A percentile compares a stretch with the other conserved stretches of the same genome.
phyloP scores from a whole-genome alignment of 2,329 filamentous ascomycete species.

The Leptographium flavum region DNA sequence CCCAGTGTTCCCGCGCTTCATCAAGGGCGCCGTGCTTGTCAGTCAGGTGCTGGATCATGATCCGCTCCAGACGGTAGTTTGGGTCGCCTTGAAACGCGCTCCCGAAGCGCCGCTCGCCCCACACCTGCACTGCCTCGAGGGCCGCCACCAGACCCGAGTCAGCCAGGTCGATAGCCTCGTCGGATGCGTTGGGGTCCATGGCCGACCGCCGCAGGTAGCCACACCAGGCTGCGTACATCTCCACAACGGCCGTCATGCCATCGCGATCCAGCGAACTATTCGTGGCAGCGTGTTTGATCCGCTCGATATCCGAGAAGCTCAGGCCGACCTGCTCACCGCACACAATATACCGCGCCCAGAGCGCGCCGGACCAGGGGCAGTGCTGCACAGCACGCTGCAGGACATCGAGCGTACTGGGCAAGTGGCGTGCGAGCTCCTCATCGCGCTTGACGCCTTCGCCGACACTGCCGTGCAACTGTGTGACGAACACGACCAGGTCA shows the following conservation, averaged over 20 bases:
- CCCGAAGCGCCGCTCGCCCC: conserved; percentile 61
- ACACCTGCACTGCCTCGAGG: conserved; percentile 71
- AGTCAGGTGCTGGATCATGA: conserved; percentile 81
- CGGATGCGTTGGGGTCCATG: conserved; percentile 56
- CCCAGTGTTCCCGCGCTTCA: conserved; percentile 66
- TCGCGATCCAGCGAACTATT: conserved; percentile 73
- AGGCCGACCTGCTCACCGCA: conserved; percentile 66
- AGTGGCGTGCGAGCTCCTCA: conserved; percentile 22
- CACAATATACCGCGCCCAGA: conserved; percentile 85
- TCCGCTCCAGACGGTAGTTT: conserved; percentile 75
- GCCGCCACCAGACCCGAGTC: conserved; percentile 80
- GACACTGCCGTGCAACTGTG: conserved; percentile 26
- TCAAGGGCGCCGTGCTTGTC: conserved; percentile 68
- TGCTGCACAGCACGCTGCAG: conserved; percentile 74
- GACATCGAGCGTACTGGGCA: conserved; percentile 47
- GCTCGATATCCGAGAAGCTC: conserved; percentile 67
- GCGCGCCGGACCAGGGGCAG: conserved; percentile 79
- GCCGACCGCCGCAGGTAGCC: conserved; percentile 80
- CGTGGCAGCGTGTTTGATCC: conserved; percentile 85
- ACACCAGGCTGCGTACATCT: conserved; percentile 90
- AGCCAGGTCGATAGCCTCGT: conserved; percentile 78
- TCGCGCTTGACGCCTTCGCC: conserved; percentile 14
- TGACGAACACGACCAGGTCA: conserved; percentile 66
- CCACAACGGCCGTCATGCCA: conserved; percentile 75
- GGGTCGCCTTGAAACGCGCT: conserved; percentile 72